Evolutionary conservation across 1,139 yeast genomes (phyloP).

Genomic region (Suhomyces choctaworum): DNA sequence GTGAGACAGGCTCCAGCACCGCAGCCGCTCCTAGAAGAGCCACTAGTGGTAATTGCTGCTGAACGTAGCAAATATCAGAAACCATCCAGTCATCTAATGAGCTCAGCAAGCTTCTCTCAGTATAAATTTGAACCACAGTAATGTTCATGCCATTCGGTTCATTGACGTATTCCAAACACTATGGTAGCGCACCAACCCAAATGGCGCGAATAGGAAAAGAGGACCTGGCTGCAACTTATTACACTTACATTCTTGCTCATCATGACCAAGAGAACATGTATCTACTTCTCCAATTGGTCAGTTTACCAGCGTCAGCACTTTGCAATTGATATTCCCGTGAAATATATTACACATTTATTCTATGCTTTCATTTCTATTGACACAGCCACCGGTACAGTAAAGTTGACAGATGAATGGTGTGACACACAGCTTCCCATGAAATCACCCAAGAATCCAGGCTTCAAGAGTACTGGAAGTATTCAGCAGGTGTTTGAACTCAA

Average conservation of each 20-base stretch:
- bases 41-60: no score
- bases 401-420: conserved; percentile 66
- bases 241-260: not conserved
- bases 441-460: conserved; percentile 20
- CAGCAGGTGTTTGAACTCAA: conserved; percentile 59
- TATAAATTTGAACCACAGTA: no score
- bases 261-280: conserved; percentile 23
- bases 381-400: conserved; percentile 51
- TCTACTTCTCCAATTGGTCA: conserved; percentile 64
- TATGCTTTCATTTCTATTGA: conserved; percentile 75
- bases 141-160: no score
- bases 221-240: conserved; percentile 3
- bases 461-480: conserved; percentile 48
- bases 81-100: no score
- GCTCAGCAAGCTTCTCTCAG: no score
- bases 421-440: conserved; percentile 52
- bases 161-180: no score
- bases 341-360: conserved; percentile 62
- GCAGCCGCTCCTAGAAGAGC: no score
- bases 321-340: conserved; percentile 65
- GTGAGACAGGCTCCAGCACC: no score
- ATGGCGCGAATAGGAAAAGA: no score
- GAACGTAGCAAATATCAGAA: no score
- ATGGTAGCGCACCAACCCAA: no score
- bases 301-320: conserved; percentile 63